phyloP scores from a whole-genome alignment of 225 moss, liverwort and hornwort species.

The Marchantia polymorpha region DNA sequence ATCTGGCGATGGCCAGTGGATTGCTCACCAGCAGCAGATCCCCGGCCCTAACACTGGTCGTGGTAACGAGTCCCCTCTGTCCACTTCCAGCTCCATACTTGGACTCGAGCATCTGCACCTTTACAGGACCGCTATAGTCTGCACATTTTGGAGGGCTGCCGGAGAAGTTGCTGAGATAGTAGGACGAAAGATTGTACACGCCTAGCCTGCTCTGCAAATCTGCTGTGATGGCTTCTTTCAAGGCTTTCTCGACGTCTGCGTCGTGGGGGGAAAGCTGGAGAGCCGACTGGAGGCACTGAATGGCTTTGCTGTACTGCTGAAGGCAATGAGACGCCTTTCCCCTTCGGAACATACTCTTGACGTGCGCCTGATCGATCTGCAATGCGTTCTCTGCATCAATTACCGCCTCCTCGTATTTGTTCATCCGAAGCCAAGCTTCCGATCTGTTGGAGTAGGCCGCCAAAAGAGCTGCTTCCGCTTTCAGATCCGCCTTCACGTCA shows the following conservation, averaged over 20 bases:
- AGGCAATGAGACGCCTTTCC: slow-evolving; percentile 31
- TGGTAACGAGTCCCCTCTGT: slow-evolving; percentile 41
- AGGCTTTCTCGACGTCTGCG: slow-evolving; percentile 24
- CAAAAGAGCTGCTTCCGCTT: slow-evolving; percentile 23
- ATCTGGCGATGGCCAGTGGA: slow-evolving; percentile 43
- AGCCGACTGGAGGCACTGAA: slow-evolving; percentile 26
- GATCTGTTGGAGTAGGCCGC: slow-evolving; percentile 42
- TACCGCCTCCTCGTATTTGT: slow-evolving; percentile 25
- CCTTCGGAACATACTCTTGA: slow-evolving; percentile 32
- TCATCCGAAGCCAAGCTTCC: slow-evolving; percentile 36
- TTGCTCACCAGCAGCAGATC: slow-evolving; percentile 51
- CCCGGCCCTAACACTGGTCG: slow-evolving; percentile 33
- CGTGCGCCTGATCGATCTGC: slow-evolving; percentile 31
- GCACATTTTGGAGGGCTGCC: slow-evolving; percentile 27
- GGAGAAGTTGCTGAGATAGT: slow-evolving; percentile 19
- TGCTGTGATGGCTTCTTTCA: slow-evolving; percentile 23
- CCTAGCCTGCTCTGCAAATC: slow-evolving; percentile 37
- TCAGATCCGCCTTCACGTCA: slow-evolving; percentile 7
- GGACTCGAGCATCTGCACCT: slow-evolving; percentile 21
- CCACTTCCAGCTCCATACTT: slow-evolving; percentile 37
- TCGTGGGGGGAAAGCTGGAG: slow-evolving; percentile 19
- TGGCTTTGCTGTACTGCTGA: slow-evolving; percentile 25
- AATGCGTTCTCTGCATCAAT: slow-evolving; percentile 32
- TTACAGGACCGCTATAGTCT: slow-evolving; percentile 32
- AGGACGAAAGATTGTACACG: slow-evolving; percentile 24